Conservation (phyloP, 2,329 filamentous ascomycete genomes). For the Acrodontium crateriforme region DNA sequence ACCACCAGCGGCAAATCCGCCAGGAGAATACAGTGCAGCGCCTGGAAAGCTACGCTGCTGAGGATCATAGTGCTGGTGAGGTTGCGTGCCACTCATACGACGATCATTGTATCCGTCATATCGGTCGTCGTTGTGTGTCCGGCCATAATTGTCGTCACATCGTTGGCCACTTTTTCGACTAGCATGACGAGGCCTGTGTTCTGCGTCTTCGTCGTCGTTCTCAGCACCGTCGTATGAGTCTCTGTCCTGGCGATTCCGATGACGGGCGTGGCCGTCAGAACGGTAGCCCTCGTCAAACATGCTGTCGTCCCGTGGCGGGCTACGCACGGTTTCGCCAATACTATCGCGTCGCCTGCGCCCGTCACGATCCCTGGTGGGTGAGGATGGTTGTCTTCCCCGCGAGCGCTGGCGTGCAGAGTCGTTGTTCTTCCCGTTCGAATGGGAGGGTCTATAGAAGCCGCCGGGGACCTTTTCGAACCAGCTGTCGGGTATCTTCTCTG, state of each 20-base stretch:
- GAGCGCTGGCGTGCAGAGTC: constrained; percentile 1
- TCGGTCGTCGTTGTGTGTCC: constrained; percentile 12
- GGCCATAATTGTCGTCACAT: constrained; percentile 11
- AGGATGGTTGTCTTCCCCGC: background rate
- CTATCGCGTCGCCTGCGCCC: constrained; percentile 12
- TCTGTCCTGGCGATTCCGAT: constrained; percentile 1
- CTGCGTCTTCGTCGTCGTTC: constrained; percentile 13
- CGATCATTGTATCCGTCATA: constrained; percentile 8
- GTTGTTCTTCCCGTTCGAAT: too few species aligned
- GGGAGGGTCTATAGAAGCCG: constrained; percentile 20
- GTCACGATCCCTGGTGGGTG: constrained; percentile 5
- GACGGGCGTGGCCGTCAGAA: constrained; percentile 8
- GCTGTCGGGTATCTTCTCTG: constrained; percentile 25
- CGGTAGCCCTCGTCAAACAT: constrained; percentile 14
- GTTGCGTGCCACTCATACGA: constrained; percentile 3
- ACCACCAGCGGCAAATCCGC: too few species aligned
- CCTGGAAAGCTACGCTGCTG: constrained; percentile 2
- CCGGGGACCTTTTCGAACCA: constrained; percentile 26
- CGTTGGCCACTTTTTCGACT: constrained; percentile 4
- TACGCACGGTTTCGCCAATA: constrained; percentile 3
- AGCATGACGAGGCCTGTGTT: constrained; percentile 10
- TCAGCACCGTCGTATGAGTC: constrained; percentile 14
- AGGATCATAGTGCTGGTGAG: constrained; percentile 5
- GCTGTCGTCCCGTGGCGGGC: constrained; percentile 7
- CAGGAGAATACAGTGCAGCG: constrained; percentile 4